Percentiles rank a stretch among this genome's conserved stretches.
phyloP scores from a whole-genome alignment of 495 filamentous ascomycete species.

The Hypoxylon rickii region DNA sequence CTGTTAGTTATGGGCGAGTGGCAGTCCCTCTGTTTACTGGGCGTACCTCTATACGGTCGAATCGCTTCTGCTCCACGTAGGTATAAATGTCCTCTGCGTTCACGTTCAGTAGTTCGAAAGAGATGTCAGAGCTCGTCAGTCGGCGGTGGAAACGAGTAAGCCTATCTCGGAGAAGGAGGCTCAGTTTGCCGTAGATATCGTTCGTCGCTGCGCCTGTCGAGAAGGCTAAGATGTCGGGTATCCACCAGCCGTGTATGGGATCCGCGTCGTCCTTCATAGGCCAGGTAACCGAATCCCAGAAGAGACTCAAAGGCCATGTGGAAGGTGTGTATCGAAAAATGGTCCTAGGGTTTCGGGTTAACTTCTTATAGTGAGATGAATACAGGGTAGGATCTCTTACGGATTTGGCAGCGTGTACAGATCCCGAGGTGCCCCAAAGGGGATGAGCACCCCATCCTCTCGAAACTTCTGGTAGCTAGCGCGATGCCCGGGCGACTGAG shows the following conservation, averaged over 20 bases:
- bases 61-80: conserved; percentile 1
- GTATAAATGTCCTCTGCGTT: conserved; percentile 13
- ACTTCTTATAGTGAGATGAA: neutral
- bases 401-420: conserved; percentile 40
- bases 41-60: conserved; percentile 30
- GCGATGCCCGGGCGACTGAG: conserved; percentile 15
- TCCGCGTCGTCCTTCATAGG: conserved; percentile 29
- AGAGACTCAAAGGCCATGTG: too few species aligned
- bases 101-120: conserved; percentile 12
- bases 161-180: conserved; percentile 23
- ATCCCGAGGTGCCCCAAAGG: conserved; percentile 37
- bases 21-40: neutral
- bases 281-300: conserved; percentile 16
- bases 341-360: conserved; percentile 6
- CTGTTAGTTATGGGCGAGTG: neutral
- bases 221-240: conserved; percentile 20
- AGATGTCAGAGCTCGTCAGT: conserved; percentile 4
- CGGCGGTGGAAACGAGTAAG: conserved; percentile 21
- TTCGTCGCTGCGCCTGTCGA: conserved; percentile 15
- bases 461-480: conserved; percentile 32
- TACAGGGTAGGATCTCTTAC: conserved; percentile 19
- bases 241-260: conserved; percentile 35
- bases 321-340: conserved; percentile 25
- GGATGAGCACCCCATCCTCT: conserved; percentile 38
- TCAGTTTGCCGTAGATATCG: conserved; percentile 42